Evolutionary conservation across 768 basidiomycete genomes (phyloP), one percentile per base, ranked within the genome.

Genomic region (Sarcomyxa edulis): DNA sequence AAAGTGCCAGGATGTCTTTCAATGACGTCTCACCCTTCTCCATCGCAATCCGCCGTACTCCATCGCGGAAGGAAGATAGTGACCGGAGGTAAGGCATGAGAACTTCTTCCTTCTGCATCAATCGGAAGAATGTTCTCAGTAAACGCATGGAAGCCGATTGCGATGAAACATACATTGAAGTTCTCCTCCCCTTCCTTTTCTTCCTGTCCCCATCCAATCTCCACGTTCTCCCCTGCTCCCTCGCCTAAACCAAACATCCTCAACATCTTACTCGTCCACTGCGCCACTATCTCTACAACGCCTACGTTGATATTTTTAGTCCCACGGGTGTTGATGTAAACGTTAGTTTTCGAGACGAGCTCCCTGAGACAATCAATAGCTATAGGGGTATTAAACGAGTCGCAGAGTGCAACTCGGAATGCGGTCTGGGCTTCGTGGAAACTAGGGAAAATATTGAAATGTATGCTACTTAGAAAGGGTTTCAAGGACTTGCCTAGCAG

Each of bases 301-400:
- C 61, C 64, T 16, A 89, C 62, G 39, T 88, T 84, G 25, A 77
- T 55, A 20, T 66, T 61, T 48, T 71, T 76, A n/a, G n/a, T n/a
- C 24, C 73, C 72, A 26, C 74, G 76, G 22, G 73, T 52, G 39
- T 78, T 86, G 50, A 98, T 79, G 64, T 98, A 99, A 22, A 91
- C 69, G 59, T 97, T 97, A 6, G 87, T 80, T 32, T 76, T 72
- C 3, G 87, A 86, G 32, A 97, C 79, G 25, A 98, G 68, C 43
- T 93, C 84, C 9, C 85, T 73, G 12, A 98, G 62, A 40, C 79
- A 65, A 49, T 76, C 72, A 16, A 98, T 60, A 0, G 92, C 94
- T 12, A 66, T 71, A 2, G 93, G 91, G 1, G 96, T 98, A 58
- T 98, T 94, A 72, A 98, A 96, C 0, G 94, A 97, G 59, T 99